These are phyloP conservation scores for Fusarium buharicum DNA, from an alignment of 2,329 filamentous ascomycete genomes.

Conservation along the genomic window DNA sequence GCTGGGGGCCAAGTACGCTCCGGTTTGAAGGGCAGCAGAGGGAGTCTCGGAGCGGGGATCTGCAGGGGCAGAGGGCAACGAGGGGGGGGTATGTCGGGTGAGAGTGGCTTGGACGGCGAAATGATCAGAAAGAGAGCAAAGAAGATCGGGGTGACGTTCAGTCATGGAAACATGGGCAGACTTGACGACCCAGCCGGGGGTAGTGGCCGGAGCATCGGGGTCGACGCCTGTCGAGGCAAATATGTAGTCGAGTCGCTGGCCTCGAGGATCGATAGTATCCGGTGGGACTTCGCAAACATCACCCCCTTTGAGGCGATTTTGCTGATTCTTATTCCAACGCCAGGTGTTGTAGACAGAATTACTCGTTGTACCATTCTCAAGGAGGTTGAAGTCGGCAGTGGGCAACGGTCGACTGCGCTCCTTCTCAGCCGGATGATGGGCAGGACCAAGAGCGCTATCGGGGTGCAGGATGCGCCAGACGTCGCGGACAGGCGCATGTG, in stretches of 20 bases:
- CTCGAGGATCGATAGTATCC: constrained; percentile 73
- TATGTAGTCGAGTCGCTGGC: constrained; percentile 94
- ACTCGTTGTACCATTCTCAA: constrained; percentile 86
- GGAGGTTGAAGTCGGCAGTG: constrained; percentile 79
- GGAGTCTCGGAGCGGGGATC: constrained; percentile 34
- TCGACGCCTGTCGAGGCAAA: constrained; percentile 73
- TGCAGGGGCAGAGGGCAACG: constrained; percentile 27
- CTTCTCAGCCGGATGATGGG: constrained; percentile 73
- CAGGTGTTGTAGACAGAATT: constrained; percentile 91
- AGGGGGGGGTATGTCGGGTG: constrained; percentile 55
- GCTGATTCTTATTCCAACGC: constrained; percentile 82
- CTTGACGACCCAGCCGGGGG: constrained; percentile 73
- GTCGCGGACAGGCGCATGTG: constrained; percentile 80
- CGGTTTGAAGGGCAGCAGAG: constrained; percentile 42
- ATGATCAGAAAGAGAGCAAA: constrained; percentile 92
- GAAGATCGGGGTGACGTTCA: constrained; percentile 79
- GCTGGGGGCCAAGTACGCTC: constrained; percentile 42
- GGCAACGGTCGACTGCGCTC: constrained; percentile 74
- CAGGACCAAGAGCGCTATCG: constrained; percentile 81
- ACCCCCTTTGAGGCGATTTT: constrained; percentile 71
- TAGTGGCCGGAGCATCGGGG: constrained; percentile 46
- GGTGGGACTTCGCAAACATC: constrained; percentile 69
- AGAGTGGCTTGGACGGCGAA: constrained; percentile 90
- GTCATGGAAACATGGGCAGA: constrained; percentile 81
- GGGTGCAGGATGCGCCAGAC: constrained; percentile 88